Evolutionary conservation across 805 yeast genomes (phyloP), one percentile per base, ranked within the genome.

Genomic region (Candida parachauliodes): DNA sequence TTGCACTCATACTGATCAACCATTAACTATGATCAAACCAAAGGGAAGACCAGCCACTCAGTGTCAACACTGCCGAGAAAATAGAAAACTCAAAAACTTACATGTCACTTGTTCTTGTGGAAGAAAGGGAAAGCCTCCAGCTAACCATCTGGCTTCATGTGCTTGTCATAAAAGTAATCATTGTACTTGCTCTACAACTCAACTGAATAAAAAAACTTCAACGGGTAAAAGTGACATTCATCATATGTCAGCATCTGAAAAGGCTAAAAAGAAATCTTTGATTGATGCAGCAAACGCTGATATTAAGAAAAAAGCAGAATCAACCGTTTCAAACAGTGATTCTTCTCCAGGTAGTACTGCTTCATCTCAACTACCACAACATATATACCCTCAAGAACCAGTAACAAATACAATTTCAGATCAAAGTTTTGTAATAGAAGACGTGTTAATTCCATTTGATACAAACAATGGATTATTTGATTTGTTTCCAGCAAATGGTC

Each of bases 1-100:
- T 2, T 93, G 98, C 61, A 81, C 83, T 31, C 98, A 93, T 58
- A 79, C 89, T 0, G 96, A 93, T 48, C 87, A 86, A 53, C 94
- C 95, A 4, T 66, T 93, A 48, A 82, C 85, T 56, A 83, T 83
- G 85, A 91, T 93, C 58, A 93, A 93, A 55, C 96, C 95, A 12
- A 93, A 93, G 56, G 98, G 98, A 3, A 71, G 98, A 40, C 98
- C 98, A 1, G 80, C 96, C 0, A 81, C 95, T 1, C 96, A 88
- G 53, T 91, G 98, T 54, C 69, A 74, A 26, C 94, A 85, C 55
- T 91, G 96, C 56, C 79, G 88, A 45, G 87, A 82, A 40, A 75
- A 81, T 47, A 66, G 95, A 25, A 81, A 79, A 52, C 54, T 69
- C 43, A 82, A 81, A 48, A 79, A 81, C 49, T 65, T 78, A 2